Conservation (phyloP, 106 monocot genomes). For the Dendrobium chrysotoxum region DNA sequence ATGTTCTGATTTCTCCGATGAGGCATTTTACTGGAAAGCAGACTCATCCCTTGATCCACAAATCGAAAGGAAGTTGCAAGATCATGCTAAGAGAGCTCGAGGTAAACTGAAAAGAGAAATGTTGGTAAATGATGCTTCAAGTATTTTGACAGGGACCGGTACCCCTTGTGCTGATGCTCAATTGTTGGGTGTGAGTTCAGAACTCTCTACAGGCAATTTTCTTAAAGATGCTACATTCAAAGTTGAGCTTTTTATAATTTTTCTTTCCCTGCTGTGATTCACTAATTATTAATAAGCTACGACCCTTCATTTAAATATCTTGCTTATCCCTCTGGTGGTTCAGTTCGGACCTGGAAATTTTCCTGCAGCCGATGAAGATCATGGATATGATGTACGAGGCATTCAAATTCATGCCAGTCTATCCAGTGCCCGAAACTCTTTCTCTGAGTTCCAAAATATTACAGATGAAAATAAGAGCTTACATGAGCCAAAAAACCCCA, state of each 20-base stretch:
- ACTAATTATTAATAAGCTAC: conserved; percentile 1
- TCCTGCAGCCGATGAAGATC: conserved; percentile 12
- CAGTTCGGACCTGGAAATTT: conserved; percentile 30
- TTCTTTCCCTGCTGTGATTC: not conserved
- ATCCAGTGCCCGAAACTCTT: conserved; percentile 11
- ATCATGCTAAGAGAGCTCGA: conserved; percentile 12
- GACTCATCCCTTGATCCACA: conserved; percentile 15
- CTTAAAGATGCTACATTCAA: conserved; percentile 17
- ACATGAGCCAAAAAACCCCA: conserved; percentile 7
- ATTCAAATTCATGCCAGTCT: conserved; percentile 3
- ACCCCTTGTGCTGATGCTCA: conserved; percentile 3
- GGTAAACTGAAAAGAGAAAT: conserved; percentile 27
- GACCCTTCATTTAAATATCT: conserved; percentile 3
- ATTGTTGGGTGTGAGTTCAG: not conserved
- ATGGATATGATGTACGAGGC: conserved; percentile 10
- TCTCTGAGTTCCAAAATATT: conserved; percentile 17
- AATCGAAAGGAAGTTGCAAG: conserved; percentile 11
- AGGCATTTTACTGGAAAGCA: conserved; percentile 5
- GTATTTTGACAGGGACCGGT: conserved; percentile 12
- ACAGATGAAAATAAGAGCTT: conserved; percentile 15
- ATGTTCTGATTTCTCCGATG: conserved; percentile 11
- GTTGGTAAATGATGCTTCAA: conserved; percentile 12
- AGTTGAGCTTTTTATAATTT: conserved; percentile 26
- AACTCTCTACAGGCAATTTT: conserved; percentile 15
- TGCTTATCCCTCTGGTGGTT: conserved; percentile 8